phyloP scores from a whole-genome alignment of 2,329 filamentous ascomycete genomes.

The Monosporascus sp. region DNA sequence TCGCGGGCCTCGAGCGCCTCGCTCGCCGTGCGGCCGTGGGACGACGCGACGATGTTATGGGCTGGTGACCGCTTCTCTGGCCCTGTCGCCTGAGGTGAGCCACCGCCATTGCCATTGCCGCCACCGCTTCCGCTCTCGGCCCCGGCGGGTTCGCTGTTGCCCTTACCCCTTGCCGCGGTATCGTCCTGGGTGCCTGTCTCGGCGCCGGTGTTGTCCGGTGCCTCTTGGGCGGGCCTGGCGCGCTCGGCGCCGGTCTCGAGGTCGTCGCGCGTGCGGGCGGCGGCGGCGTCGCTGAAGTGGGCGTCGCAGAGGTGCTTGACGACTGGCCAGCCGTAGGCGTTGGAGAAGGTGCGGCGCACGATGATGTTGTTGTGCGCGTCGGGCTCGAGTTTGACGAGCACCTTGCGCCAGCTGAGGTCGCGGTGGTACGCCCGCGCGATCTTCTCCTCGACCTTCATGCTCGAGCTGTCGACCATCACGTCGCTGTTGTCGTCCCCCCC shows the following conservation, averaged over 20 bases:
- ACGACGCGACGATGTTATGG: too few relatives aligned
- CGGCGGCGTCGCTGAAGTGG: constrained; percentile 76
- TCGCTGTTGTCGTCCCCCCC: constrained; percentile 34
- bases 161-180: constrained; percentile 3
- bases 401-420: constrained; percentile 91
- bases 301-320: constrained; percentile 91
- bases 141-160: neutral
- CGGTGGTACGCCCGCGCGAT: constrained; percentile 94
- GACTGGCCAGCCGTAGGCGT: constrained; percentile 96
- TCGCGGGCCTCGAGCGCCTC: constrained; percentile 38
- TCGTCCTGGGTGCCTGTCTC: constrained; percentile 48
- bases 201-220: constrained; percentile 57
- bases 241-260: constrained; percentile 63
- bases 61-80: too few relatives aligned
- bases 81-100: too few relatives aligned
- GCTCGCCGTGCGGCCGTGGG: constrained; percentile 19
- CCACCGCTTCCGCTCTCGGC: too few relatives aligned
- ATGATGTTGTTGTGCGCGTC: constrained; percentile 99
- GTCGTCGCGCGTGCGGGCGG: constrained; percentile 61
- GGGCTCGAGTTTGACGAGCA: constrained; percentile 88
- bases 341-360: constrained; percentile 92
- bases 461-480: constrained; percentile 52
- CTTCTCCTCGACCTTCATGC: constrained; percentile 93
- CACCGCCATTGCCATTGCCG: too few relatives aligned
- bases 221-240: constrained; percentile 54